A percentile compares a stretch with the other conserved stretches of the same genome.
phyloP scores from a whole-genome alignment of 768 basidiomycete species.

The Rickenella mellea region DNA sequence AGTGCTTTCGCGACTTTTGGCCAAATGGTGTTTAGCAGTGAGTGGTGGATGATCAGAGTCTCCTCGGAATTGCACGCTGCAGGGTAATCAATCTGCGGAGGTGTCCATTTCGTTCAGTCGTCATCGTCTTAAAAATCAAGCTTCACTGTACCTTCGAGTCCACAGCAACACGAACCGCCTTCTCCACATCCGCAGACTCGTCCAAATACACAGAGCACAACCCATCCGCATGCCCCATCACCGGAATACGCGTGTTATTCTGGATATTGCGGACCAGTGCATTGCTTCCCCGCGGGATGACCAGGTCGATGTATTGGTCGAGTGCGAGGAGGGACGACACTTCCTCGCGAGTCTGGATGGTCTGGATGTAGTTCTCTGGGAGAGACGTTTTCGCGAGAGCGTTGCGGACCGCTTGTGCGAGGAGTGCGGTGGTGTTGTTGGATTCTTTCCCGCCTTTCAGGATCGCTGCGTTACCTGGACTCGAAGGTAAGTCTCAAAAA shows the following conservation, averaged over 20 bases:
- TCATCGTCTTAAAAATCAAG: neutral
- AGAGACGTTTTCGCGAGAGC: conserved; percentile 68
- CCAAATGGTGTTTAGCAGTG: conserved; percentile 69
- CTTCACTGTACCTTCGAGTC: conserved; percentile 76
- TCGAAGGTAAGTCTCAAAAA: conserved; percentile 1
- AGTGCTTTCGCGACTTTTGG: conserved; percentile 67
- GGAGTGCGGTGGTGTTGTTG: conserved; percentile 61
- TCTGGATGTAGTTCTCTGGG: conserved; percentile 78
- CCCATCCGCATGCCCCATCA: conserved; percentile 99
- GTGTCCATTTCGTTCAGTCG: neutral
- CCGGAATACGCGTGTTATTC: conserved; percentile 83
- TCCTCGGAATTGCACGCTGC: conserved; percentile 94
- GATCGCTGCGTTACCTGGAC: conserved; percentile 88
- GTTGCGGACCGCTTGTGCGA: conserved; percentile 70
- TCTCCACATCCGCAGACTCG: conserved; percentile 65
- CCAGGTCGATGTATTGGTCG: conserved; percentile 91
- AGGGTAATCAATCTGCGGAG: conserved; percentile 74
- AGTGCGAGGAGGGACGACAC: conserved; percentile 79
- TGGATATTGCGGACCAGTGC: conserved; percentile 83
- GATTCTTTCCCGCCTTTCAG: conserved; percentile 98
- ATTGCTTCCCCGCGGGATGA: conserved; percentile 94
- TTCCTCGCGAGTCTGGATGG: conserved; percentile 85
- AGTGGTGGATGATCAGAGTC: conserved; percentile 78
- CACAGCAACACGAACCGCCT: conserved; percentile 72
- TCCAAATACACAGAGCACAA: conserved; percentile 88